phyloP scores from a whole-genome alignment of 2,329 filamentous ascomycete species.

The Fusarium miscanthi region DNA sequence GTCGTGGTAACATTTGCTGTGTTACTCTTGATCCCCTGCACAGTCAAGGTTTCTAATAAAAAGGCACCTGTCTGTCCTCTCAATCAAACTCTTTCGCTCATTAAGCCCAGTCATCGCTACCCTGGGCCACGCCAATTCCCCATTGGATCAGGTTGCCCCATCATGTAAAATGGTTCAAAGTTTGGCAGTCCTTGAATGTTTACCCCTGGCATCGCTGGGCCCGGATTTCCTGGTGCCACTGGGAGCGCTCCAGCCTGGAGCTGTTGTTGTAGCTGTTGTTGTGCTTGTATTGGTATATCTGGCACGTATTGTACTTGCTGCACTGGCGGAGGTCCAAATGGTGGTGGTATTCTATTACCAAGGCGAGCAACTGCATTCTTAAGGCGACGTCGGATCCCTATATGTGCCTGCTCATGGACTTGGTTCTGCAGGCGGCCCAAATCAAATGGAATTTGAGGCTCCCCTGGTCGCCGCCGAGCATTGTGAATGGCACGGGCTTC shows the following conservation, averaged over 20 bases:
- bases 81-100: neutral
- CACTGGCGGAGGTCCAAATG: neutral
- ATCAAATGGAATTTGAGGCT: neutral
- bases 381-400: neutral
- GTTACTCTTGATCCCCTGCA: neutral
- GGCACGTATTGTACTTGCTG: neutral
- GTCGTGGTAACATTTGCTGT: neutral
- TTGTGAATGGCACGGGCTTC: neutral
- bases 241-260: neutral
- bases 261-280: neutral
- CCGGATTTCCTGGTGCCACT: neutral
- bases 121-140: neutral
- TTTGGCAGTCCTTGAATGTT: neutral
- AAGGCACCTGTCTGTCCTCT: neutral
- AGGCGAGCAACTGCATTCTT: constrained; percentile 1
- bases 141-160: neutral
- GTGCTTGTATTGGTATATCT: neutral
- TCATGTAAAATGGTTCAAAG: neutral
- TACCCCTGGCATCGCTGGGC: neutral
- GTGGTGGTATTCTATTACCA: neutral
- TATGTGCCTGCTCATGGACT: neutral
- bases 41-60: neutral
- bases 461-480: neutral
- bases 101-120: neutral
- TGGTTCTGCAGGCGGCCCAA: neutral